Percentiles rank a stretch among this genome's conserved stretches.
Evolutionary conservation across 2,329 filamentous ascomycete species (phyloP).

Genomic region (Aspergillus melleus): DNA sequence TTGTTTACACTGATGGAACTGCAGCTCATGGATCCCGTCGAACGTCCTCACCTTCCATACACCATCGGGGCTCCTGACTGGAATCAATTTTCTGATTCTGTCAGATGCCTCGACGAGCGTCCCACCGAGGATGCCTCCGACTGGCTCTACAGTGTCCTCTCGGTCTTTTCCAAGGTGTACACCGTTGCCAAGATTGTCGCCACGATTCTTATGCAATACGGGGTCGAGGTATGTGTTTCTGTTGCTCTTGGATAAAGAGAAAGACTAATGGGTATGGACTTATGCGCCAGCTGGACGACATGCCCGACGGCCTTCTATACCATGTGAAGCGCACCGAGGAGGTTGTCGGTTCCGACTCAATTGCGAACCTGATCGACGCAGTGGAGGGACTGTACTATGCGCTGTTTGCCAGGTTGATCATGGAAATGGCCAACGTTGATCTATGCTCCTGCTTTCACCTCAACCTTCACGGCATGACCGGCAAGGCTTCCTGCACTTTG

Average conservation of each 20-base stretch:
- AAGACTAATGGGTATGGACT: background rate
- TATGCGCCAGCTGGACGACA: slow-evolving; percentile 31
- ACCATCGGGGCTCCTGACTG: slow-evolving; percentile 33
- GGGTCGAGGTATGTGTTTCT: slow-evolving; percentile 30
- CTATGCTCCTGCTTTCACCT: slow-evolving; percentile 33
- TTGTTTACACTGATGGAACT: background rate
- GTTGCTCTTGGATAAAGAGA: background rate
- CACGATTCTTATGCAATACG: slow-evolving; percentile 34
- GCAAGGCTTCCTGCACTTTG: slow-evolving; percentile 22
- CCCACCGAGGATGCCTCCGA: slow-evolving; percentile 19
- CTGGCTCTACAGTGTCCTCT: slow-evolving; percentile 30
- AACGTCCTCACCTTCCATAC: slow-evolving; percentile 28
- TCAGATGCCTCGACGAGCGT: slow-evolving; percentile 18
- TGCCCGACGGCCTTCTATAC: slow-evolving; percentile 28
- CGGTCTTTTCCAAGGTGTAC: slow-evolving; percentile 36
- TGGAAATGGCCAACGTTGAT: slow-evolving; percentile 39
- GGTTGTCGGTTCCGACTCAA: slow-evolving; percentile 26
- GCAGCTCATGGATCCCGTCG: slow-evolving; percentile 19
- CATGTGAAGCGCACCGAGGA: slow-evolving; percentile 34
- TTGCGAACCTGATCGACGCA: slow-evolving; percentile 32
- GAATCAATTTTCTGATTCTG: slow-evolving; percentile 18
- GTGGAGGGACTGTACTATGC: slow-evolving; percentile 40
- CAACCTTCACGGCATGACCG: slow-evolving; percentile 20
- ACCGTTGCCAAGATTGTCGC: slow-evolving; percentile 37
- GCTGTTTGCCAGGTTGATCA: slow-evolving; percentile 36